Base-by-base conservation (phyloP, 164 flowering plant genomes). In the Santalum album region DNA sequence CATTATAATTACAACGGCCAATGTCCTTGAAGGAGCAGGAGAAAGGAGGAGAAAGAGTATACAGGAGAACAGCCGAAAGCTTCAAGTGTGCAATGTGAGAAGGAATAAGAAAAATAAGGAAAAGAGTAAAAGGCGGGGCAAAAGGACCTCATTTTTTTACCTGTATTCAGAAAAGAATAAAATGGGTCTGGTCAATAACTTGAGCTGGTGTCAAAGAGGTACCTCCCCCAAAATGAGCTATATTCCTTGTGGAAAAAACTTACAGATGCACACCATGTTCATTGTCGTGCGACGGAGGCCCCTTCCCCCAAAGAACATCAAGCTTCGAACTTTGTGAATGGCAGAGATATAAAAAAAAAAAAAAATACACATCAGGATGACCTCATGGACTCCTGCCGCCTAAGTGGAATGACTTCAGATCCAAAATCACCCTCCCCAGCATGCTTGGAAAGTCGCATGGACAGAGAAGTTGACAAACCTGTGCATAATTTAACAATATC, bases 361-460 rank as follows among this genome's bases (percentile, higher is more conserved):
- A n/a, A 49, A 59, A 7, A 39, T 45, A 18, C 35, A 23, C 46
- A 42, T 72, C 69, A 68, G 34, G 72, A 26, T 25, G 57, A 27
- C 69, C 78, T 71, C 51, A 25, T 11, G 10, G 72, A 56, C 0
- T 78, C 86, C 52, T 75, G 78, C 55, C 78, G 72, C 39, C 72
- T 75, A 4, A 81, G 67, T 49, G 83, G 83, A 38, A 81, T 71
- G 54, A 81, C 79, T 62, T 81, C 86, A 25, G 62, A 25, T 45
- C 59, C 80, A 57, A 65, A 58, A 24, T 69, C 78, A 56, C 66
- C 80, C 45, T 71, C 77, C 34, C 68, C 77, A 1, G 55, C 18
- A 25, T 78, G 79, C 68, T 76, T 81, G 3, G 69, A 43, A 29
- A 63, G 65, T 54, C 77, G 63, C 27, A 61, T 25, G 20, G 79